Conservation (phyloP, 2,329 filamentous ascomycete species). For the Aureobasidium sp. region DNA sequence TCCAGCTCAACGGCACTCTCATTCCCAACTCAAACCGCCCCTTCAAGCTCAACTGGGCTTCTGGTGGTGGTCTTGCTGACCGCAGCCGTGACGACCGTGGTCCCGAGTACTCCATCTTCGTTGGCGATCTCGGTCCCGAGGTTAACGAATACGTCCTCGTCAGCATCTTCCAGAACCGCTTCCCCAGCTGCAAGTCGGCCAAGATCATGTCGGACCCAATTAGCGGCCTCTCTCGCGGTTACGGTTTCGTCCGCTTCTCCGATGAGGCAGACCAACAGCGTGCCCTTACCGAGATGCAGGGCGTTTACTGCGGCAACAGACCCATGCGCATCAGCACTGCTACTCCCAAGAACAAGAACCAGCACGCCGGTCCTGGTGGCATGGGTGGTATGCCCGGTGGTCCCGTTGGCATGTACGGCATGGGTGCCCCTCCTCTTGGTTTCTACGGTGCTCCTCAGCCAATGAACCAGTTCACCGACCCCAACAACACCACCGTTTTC, state of each 20-base stretch:
- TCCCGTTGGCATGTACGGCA: constrained; percentile 56
- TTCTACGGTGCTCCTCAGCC: constrained; percentile 60
- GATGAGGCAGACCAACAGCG: constrained; percentile 95
- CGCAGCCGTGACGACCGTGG: constrained; percentile 93
- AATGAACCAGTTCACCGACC: constrained; percentile 99
- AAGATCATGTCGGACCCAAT: constrained; percentile 99
- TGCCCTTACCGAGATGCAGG: constrained; percentile 95
- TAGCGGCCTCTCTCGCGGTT: constrained; percentile 93
- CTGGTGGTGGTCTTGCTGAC: constrained; percentile 88
- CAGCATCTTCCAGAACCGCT: constrained; percentile 92
- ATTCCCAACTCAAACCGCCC: constrained; percentile 91
- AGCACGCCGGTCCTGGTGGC: constrained; percentile 44
- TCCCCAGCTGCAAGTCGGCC: constrained; percentile 95
- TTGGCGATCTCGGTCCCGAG: constrained; percentile 93
- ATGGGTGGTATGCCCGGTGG: constrained; percentile 42
- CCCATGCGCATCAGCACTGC: constrained; percentile 98
- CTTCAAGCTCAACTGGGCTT: constrained; percentile 99
- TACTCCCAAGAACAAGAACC: constrained; percentile 83
- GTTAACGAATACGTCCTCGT: constrained; percentile 98
- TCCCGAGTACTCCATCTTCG: constrained; percentile 94
- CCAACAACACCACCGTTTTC: constrained; percentile 99
- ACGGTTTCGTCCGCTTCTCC: constrained; percentile 95
- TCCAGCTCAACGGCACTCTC: constrained; percentile 77
- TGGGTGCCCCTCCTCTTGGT: constrained; percentile 61
- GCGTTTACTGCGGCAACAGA: constrained; percentile 95